Conservation (phyloP, 768 basidiomycete species). For the Leccinum disarticulatum region DNA sequence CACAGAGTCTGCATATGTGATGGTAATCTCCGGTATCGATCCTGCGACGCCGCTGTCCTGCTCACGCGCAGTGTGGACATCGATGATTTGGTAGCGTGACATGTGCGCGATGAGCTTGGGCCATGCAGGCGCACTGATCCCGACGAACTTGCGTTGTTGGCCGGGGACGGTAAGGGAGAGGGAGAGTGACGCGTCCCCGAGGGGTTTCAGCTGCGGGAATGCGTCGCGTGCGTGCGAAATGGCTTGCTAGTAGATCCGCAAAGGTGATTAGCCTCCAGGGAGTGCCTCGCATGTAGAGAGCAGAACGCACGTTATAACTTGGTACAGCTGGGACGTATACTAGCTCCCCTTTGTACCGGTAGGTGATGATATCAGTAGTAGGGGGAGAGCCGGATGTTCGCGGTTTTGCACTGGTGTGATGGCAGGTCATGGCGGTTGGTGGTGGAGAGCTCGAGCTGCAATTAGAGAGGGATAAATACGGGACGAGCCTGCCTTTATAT, state of each 20-base stretch:
- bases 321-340: slow-evolving; percentile 50
- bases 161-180: slow-evolving; percentile 42
- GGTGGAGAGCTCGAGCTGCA: too few species aligned
- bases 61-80: slow-evolving; percentile 33
- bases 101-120: slow-evolving; percentile 39
- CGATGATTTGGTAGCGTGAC: slow-evolving; percentile 47
- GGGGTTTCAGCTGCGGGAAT: slow-evolving; percentile 40
- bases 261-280: background rate
- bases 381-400: background rate
- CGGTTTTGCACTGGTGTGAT: background rate
- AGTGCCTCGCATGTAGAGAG: background rate
- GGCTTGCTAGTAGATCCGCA: slow-evolving; percentile 42
- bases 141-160: slow-evolving; percentile 37
- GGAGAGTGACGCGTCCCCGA: slow-evolving; percentile 42
- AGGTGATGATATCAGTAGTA: slow-evolving; percentile 46
- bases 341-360: slow-evolving; percentile 42
- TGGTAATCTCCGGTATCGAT: slow-evolving; percentile 32
- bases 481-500: background rate
- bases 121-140: slow-evolving; percentile 57
- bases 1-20: slow-evolving; percentile 21
- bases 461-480: background rate
- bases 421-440: background rate
- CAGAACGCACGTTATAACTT: slow-evolving; percentile 41
- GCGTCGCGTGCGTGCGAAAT: slow-evolving; percentile 50
- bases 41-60: background rate